phyloP scores from a whole-genome alignment of 345 rosid species.

The Ceriops zippeliana region DNA sequence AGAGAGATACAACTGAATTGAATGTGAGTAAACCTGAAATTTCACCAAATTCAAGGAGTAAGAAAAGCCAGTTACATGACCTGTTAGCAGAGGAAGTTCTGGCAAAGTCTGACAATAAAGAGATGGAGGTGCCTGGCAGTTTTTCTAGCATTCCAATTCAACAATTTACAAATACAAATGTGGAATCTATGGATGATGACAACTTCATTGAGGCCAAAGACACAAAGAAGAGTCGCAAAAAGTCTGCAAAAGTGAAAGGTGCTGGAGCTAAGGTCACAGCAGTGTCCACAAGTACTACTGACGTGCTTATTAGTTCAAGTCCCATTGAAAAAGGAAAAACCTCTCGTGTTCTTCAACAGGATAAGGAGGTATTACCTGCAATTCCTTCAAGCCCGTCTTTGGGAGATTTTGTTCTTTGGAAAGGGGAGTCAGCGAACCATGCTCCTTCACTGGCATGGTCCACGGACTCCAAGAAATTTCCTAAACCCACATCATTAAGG shows the following conservation, averaged over 20 bases:
- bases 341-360: slow-evolving; percentile 54
- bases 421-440: slow-evolving; percentile 54
- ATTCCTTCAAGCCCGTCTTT: slow-evolving; percentile 89
- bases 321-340: slow-evolving; percentile 72
- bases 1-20: slow-evolving; percentile 38
- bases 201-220: slow-evolving; percentile 90
- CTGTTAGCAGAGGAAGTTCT: slow-evolving; percentile 60
- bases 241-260: slow-evolving; percentile 77
- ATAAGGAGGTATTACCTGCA: slow-evolving; percentile 64
- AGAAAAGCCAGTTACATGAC: slow-evolving; percentile 72
- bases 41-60: slow-evolving; percentile 41
- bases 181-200: slow-evolving; percentile 51
- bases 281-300: slow-evolving; percentile 36
- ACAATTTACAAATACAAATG: slow-evolving; percentile 27
- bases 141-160: slow-evolving; percentile 26
- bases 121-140: slow-evolving; percentile 36
- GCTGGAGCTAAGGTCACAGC: slow-evolving; percentile 42
- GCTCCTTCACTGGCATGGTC: slow-evolving; percentile 87
- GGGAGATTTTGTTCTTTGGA: slow-evolving; percentile 97
- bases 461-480: slow-evolving; percentile 52
- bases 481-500: slow-evolving; percentile 72
- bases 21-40: slow-evolving; percentile 40
- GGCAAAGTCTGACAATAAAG: slow-evolving; percentile 48
- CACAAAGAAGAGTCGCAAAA: slow-evolving; percentile 81
- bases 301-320: slow-evolving; percentile 48